Percentiles rank a stretch among this genome's conserved stretches.
Evolutionary conservation across 768 basidiomycete genomes (phyloP).

Genomic region (Mycena venus): DNA sequence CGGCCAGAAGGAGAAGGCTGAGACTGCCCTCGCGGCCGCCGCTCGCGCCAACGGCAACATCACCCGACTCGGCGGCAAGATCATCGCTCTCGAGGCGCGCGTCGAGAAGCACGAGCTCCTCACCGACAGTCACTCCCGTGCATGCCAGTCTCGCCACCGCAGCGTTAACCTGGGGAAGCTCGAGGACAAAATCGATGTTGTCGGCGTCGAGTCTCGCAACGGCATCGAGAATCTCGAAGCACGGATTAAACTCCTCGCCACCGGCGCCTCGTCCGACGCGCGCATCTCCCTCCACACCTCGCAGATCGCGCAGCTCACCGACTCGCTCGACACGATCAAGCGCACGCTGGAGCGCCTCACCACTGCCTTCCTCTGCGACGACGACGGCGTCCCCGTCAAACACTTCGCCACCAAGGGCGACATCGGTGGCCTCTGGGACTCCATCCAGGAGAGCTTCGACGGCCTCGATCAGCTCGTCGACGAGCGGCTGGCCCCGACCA

Average conservation of each 20-base stretch:
- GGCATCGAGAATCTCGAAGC: background rate
- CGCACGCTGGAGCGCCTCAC: background rate
- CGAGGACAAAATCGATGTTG: background rate
- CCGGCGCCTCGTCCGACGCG: background rate
- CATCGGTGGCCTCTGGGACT: background rate
- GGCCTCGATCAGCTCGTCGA: background rate
- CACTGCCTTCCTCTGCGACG: background rate
- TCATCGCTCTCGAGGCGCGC: background rate
- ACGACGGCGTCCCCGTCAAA: background rate
- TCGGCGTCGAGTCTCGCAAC: background rate
- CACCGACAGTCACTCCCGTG: background rate
- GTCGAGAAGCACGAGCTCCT: background rate
- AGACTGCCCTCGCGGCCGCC: background rate
- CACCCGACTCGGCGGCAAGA: background rate
- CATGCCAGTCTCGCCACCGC: background rate
- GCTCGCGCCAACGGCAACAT: background rate
- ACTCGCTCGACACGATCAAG: background rate
- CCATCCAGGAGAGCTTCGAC: background rate
- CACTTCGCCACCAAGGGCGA: background rate
- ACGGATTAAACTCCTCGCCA: background rate
- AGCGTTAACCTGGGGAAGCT: background rate
- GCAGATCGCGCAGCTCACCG: background rate
- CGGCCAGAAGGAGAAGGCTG: slow-evolving; percentile 8
- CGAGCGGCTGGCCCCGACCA: background rate
- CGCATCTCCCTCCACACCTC: background rate